Percentiles rank a stretch among this genome's conserved stretches.
Evolutionary conservation across 345 rosid species (phyloP).

Genomic region (Corymbia maculata): DNA sequence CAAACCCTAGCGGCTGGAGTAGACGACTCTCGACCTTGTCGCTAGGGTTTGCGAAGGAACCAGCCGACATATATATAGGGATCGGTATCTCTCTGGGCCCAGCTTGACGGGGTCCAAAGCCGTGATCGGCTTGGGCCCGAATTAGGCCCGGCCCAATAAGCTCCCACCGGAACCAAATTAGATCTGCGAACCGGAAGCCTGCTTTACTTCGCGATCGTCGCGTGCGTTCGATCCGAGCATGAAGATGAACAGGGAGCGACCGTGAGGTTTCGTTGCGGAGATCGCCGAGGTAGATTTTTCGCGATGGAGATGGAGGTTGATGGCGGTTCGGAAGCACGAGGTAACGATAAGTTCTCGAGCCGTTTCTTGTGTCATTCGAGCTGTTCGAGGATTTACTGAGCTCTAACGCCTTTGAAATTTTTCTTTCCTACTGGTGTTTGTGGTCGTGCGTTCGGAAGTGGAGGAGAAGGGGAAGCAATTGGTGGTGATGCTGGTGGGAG

Average conservation of each 20-base stretch:
- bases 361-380: neutral
- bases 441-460: neutral
- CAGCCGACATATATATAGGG: neutral
- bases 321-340: neutral
- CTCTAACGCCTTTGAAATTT: neutral
- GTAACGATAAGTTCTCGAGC: neutral
- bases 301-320: constrained; percentile 35
- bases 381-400: neutral
- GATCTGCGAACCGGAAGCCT: neutral
- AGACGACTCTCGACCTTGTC: neutral
- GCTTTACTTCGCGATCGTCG: neutral
- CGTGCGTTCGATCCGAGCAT: neutral
- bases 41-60: neutral
- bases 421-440: neutral
- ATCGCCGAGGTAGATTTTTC: neutral
- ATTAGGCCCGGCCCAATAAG: neutral
- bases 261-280: neutral
- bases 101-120: neutral
- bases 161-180: neutral
- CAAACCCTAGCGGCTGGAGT: neutral
- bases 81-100: neutral
- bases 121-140: neutral
- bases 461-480: constrained; percentile 32
- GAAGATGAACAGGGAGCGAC: neutral
- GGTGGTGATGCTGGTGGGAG: constrained; percentile 52